Conservation (phyloP, 2,329 filamentous ascomycete genomes). For the Colletotrichum tabaci region DNA sequence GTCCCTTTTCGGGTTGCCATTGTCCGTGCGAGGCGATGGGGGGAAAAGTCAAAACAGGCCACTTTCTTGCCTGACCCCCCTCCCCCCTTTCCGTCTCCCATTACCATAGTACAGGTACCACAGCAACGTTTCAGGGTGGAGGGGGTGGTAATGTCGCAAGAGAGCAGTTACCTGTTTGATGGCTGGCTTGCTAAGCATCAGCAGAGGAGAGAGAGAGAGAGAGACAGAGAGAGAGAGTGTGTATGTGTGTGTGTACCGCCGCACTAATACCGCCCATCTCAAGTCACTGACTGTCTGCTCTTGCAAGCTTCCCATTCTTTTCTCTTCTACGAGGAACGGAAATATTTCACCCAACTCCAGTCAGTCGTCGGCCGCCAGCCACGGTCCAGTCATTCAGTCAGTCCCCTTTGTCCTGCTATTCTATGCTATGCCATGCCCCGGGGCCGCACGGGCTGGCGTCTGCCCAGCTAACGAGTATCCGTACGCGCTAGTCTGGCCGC, state of each 20-base stretch:
- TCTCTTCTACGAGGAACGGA: no score
- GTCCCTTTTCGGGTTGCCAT: conserved; percentile 1
- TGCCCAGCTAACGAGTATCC: neutral
- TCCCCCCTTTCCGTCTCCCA: no score
- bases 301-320: no score
- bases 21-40: conserved; percentile 24
- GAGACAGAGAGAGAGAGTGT: no score
- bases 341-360: no score
- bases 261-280: no score
- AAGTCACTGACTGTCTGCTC: neutral
- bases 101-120: neutral
- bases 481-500: conserved; percentile 2
- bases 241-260: no score
- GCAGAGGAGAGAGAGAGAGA: no score
- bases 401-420: neutral
- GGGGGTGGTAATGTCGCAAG: conserved; percentile 27
- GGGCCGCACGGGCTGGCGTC: conserved; percentile 24
- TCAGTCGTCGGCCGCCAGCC: no score
- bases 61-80: conserved; percentile 11
- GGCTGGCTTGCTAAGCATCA: no score
- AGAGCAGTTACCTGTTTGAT: neutral
- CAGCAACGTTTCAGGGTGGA: conserved; percentile 38
- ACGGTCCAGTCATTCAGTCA: neutral
- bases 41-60: conserved; percentile 29
- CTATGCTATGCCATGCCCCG: no score